Percentiles rank a stretch among this genome's conserved stretches.
phyloP scores from a whole-genome alignment of 306 rosid genomes.

The peach (Prunus persica) region DNA sequence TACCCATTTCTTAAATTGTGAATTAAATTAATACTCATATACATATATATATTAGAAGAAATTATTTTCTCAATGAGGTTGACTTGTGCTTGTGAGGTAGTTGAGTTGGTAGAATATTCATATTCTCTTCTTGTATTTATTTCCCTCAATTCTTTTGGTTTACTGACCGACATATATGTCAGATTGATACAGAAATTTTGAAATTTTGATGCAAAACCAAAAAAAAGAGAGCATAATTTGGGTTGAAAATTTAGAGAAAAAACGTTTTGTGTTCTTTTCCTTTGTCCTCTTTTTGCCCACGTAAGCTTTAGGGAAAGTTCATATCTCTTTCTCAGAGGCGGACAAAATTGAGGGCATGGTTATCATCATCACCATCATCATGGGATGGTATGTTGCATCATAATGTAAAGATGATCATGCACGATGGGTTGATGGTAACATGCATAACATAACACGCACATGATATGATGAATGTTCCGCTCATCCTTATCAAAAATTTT shows the following conservation, averaged over 20 bases:
- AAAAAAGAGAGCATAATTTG: too few relatives aligned
- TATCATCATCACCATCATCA: constrained; percentile 18
- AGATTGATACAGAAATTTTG: background rate
- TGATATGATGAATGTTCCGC: background rate
- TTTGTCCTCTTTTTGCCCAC: background rate
- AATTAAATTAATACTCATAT: background rate
- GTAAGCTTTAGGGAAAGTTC: constrained; percentile 33
- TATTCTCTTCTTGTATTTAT: background rate
- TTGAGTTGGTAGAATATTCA: constrained; percentile 22
- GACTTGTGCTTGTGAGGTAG: constrained; percentile 11
- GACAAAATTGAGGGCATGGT: constrained; percentile 26
- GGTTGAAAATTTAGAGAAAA: background rate
- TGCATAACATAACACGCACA: background rate
- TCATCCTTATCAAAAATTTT: too few relatives aligned
- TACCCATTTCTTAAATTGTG: background rate
- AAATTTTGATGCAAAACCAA: background rate
- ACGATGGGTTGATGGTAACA: background rate
- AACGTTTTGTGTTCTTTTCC: constrained; percentile 1
- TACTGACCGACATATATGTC: background rate
- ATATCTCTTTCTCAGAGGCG: constrained; percentile 33
- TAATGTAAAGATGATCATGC: constrained; percentile 8
- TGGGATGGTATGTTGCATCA: constrained; percentile 9
- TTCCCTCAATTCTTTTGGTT: background rate
- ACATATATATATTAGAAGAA: background rate
- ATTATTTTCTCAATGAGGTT: constrained; percentile 25